Evolutionary conservation across 768 basidiomycete genomes (phyloP).

Genomic region (Termitomyces sp.): DNA sequence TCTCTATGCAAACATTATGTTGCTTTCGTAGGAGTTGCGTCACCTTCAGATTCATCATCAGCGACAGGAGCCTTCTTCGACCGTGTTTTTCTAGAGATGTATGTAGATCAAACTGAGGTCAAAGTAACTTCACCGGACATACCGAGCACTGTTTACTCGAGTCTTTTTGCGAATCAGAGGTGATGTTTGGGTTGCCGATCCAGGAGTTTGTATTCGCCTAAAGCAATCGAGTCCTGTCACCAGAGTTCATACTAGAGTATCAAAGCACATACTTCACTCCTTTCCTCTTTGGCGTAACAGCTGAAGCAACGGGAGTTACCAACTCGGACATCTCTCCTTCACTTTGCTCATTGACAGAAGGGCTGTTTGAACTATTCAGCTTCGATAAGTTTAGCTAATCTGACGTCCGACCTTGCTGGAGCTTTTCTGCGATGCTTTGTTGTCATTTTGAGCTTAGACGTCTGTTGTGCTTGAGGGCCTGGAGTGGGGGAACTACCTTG

Average conservation of each 20-base stretch:
- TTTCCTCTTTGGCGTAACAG: constrained; percentile 28
- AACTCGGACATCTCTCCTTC: constrained; percentile 18
- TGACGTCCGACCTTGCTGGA: constrained; percentile 4
- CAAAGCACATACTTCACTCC: constrained; percentile 26
- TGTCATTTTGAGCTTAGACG: constrained; percentile 3
- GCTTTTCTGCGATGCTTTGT: constrained; percentile 1
- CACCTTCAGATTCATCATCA: not conserved
- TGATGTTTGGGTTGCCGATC: constrained; percentile 22
- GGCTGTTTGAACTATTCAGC: not conserved
- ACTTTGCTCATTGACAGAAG: not conserved
- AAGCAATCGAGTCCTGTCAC: not conserved
- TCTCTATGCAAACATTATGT: not conserved
- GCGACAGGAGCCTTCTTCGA: not conserved
- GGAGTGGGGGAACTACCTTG: constrained; percentile 24
- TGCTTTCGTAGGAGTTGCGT: not conserved
- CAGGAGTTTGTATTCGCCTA: constrained; percentile 25
- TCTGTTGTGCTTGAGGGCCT: constrained; percentile 16
- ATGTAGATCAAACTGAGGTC: not conserved
- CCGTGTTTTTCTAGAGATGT: constrained; percentile 9
- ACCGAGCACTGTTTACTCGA: constrained; percentile 25
- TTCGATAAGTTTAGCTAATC: constrained; percentile 5
- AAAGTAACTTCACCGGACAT: constrained; percentile 6
- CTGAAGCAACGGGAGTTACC: constrained; percentile 14
- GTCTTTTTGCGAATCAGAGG: constrained; percentile 26
- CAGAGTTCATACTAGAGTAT: not conserved